Conservation (phyloP, 495 filamentous ascomycete genomes). For the Aspergillus carlsbadensis region DNA sequence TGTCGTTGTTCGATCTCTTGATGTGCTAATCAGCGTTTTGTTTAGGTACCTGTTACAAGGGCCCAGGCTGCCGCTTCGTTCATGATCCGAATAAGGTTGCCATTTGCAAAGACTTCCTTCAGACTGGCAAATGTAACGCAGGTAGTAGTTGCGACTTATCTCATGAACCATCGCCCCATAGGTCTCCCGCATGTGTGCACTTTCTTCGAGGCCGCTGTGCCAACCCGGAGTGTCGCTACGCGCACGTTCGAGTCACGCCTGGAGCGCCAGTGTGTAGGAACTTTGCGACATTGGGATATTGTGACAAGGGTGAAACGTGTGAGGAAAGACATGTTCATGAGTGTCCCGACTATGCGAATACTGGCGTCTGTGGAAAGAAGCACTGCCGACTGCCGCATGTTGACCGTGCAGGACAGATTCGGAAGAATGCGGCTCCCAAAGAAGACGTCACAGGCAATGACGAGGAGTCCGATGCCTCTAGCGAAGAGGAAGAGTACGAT, state of each 20-base stretch:
- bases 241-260: constrained; percentile 80
- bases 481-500: constrained; percentile 76
- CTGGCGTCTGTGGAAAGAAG: constrained; percentile 76
- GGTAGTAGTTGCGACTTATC: constrained; percentile 90
- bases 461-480: constrained; percentile 75
- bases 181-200: constrained; percentile 85
- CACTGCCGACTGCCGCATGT: constrained; percentile 85
- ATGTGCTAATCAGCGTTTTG: constrained; percentile 24
- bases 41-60: constrained; percentile 79
- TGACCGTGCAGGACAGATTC: constrained; percentile 75
- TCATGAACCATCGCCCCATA: constrained; percentile 82
- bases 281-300: constrained; percentile 89
- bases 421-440: constrained; percentile 53
- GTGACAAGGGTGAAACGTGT: constrained; percentile 77
- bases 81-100: constrained; percentile 90
- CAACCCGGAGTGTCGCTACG: constrained; percentile 84
- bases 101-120: constrained; percentile 84
- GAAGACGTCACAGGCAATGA: constrained; percentile 42
- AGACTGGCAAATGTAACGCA: constrained; percentile 73
- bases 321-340: constrained; percentile 82
- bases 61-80: constrained; percentile 73
- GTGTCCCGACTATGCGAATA: constrained; percentile 94
- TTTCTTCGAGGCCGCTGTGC: constrained; percentile 89
- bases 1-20: constrained; percentile 5
- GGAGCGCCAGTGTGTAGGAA: constrained; percentile 77